phyloP scores from a whole-genome alignment of 345 rosid genomes.

The Bruguiera gymnorhiza region DNA sequence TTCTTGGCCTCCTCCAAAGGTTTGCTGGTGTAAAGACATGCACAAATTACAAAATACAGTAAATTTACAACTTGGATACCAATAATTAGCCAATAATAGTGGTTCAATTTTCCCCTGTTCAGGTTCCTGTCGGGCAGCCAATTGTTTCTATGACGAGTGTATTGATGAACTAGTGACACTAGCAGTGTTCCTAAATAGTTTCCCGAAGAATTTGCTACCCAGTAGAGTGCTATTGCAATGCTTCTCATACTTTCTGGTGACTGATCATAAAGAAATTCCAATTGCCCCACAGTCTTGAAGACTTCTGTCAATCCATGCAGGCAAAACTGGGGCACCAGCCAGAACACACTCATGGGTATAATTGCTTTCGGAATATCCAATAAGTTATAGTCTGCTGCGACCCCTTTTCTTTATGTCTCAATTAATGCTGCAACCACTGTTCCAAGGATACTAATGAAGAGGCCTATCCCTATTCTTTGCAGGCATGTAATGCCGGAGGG shows the following conservation, averaged over 20 bases:
- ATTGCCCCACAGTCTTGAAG: constrained; percentile 13
- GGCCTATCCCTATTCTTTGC: constrained; percentile 34
- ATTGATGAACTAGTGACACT: constrained; percentile 28
- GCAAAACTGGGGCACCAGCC: constrained; percentile 32
- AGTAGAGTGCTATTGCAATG: constrained; percentile 28
- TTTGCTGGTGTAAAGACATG: no score
- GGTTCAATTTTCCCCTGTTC: no score
- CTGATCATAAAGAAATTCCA: constrained; percentile 37
- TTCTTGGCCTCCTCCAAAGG: neutral
- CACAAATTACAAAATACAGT: no score
- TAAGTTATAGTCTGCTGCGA: constrained; percentile 8
- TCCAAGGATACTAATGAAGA: constrained; percentile 22
- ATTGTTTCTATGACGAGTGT: constrained; percentile 12
- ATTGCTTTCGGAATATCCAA: constrained; percentile 2
- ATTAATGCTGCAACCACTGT: constrained; percentile 32
- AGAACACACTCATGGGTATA: constrained; percentile 29
- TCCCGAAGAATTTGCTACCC: constrained; percentile 31
- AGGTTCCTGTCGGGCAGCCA: no score
- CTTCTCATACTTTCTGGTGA: constrained; percentile 34
- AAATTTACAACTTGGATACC: no score
- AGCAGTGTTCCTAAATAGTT: constrained; percentile 33
- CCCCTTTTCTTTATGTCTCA: constrained; percentile 24
- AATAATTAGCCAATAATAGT: no score
- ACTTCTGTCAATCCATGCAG: constrained; percentile 32
- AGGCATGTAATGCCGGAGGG: constrained; percentile 30